A percentile compares a stretch with the other conserved stretches of the same genome.
phyloP scores from a whole-genome alignment of 2,329 filamentous ascomycete species.

The Diaporthe velutina region DNA sequence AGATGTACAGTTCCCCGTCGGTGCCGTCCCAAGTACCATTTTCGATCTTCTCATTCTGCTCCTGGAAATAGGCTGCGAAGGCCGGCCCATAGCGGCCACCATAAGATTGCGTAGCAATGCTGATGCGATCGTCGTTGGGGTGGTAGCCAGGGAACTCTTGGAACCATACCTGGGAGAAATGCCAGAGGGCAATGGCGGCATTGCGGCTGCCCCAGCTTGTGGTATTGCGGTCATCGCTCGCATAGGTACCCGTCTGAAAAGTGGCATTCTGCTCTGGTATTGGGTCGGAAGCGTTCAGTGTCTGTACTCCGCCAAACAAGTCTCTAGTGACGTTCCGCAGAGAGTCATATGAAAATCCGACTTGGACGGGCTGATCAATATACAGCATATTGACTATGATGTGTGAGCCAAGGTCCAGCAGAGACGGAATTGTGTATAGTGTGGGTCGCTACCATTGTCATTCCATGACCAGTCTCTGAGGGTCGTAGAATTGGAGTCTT shows the following conservation, averaged over 20 bases:
- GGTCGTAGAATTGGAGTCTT: slow-evolving; percentile 60
- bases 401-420: not conserved
- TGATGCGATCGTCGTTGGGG: slow-evolving; percentile 52
- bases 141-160: slow-evolving; percentile 67
- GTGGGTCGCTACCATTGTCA: slow-evolving; percentile 54
- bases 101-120: slow-evolving; percentile 26
- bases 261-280: slow-evolving; percentile 28
- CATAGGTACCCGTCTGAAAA: slow-evolving; percentile 53
- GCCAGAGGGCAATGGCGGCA: slow-evolving; percentile 64
- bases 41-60: slow-evolving; percentile 32
- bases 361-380: slow-evolving; percentile 67
- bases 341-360: slow-evolving; percentile 46
- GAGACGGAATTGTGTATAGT: fast-evolving
- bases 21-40: slow-evolving; percentile 25
- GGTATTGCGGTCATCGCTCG: slow-evolving; percentile 61
- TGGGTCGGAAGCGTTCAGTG: slow-evolving; percentile 26
- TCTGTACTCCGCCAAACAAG: not conserved
- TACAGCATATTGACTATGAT: slow-evolving; percentile 70
- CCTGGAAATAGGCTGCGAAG: slow-evolving; percentile 46
- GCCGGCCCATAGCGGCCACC: slow-evolving; percentile 57
- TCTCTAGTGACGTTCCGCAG: slow-evolving; percentile 42
- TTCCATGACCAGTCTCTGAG: slow-evolving; percentile 71
- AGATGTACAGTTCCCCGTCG: slow-evolving; percentile 13
- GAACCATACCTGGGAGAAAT: slow-evolving; percentile 69
- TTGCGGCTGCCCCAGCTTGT: slow-evolving; percentile 52